Conservation (phyloP, 2,329 filamentous ascomycete species). For the Aspergillus latus region DNA sequence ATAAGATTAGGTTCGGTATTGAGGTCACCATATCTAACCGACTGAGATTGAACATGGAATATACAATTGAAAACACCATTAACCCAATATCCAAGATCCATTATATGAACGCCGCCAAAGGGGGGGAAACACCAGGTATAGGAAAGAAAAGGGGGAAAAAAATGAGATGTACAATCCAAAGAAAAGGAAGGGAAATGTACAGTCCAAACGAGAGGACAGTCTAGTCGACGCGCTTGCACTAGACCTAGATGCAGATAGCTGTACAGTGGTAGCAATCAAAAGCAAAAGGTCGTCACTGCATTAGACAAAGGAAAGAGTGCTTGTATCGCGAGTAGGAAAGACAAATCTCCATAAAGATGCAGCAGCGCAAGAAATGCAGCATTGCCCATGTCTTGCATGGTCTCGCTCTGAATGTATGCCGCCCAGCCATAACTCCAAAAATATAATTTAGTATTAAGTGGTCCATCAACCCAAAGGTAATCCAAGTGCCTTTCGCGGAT, state of each 20-base stretch:
- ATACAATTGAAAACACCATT: constrained; percentile 11
- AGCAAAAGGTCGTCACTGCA: constrained; percentile 28
- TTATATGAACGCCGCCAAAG: constrained; percentile 13
- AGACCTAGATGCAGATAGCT: constrained; percentile 21
- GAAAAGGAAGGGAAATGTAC: constrained; percentile 11
- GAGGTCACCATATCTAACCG: not conserved
- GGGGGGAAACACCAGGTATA: constrained; percentile 11
- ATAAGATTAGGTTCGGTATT: not conserved
- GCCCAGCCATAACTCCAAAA: constrained; percentile 27
- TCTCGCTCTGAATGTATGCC: constrained; percentile 20
- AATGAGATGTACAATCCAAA: not conserved
- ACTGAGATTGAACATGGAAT: constrained; percentile 9
- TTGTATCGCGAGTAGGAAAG: constrained; percentile 11
- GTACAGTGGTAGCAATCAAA: constrained; percentile 22
- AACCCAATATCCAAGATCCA: constrained; percentile 11
- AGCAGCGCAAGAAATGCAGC: constrained; percentile 22
- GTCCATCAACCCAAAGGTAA: constrained; percentile 10
- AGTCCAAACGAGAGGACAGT: constrained; percentile 14
- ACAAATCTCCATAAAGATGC: constrained; percentile 18
- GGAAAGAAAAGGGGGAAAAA: not conserved
- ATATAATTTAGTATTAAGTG: constrained; percentile 24
- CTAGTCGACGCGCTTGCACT: constrained; percentile 1
- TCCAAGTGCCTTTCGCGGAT: constrained; percentile 17
- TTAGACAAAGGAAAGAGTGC: constrained; percentile 31
- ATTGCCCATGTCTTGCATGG: constrained; percentile 24